A percentile compares a stretch with the other conserved stretches of the same genome.
Evolutionary conservation across 805 yeast species (phyloP).

Genomic region (Candida sanyiensis): DNA sequence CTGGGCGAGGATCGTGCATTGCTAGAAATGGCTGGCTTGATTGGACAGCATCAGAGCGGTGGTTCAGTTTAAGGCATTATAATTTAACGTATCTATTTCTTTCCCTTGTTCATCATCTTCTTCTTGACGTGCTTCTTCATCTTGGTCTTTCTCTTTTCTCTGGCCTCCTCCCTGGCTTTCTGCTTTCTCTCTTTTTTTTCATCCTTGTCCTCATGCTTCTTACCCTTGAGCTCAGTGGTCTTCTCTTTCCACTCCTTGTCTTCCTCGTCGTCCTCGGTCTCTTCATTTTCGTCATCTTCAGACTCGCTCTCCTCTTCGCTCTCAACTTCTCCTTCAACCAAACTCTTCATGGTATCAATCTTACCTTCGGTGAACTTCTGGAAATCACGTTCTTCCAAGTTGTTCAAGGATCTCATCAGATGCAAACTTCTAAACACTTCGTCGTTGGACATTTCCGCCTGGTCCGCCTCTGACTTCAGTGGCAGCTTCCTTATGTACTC

Average conservation of each 20-base stretch:
- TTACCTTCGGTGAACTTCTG: conserved; percentile 74
- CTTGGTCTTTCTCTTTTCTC: conserved; percentile 74
- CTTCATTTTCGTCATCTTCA: conserved; percentile 30
- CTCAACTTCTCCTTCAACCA: conserved; percentile 23
- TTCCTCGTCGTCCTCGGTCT: conserved; percentile 31
- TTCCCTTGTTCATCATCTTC: conserved; percentile 58
- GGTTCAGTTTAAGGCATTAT: conserved; percentile 35
- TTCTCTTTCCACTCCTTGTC: conserved; percentile 39
- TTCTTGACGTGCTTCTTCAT: conserved; percentile 81
- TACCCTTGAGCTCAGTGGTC: conserved; percentile 49
- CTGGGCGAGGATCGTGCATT: conserved; percentile 81
- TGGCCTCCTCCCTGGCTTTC: conserved; percentile 68
- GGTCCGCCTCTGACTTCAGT: conserved; percentile 44
- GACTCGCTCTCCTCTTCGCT: conserved; percentile 27
- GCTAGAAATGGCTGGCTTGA: conserved; percentile 73
- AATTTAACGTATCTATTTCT: conserved; percentile 24
- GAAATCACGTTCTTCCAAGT: conserved; percentile 87
- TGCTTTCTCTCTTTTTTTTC: conserved; percentile 69
- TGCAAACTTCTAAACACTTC: conserved; percentile 81
- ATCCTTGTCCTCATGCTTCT: conserved; percentile 75
- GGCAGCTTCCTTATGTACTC: conserved; percentile 49
- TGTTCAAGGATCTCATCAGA: conserved; percentile 70
- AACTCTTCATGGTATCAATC: conserved; percentile 65
- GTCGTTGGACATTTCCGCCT: conserved; percentile 62
- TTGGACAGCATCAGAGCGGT: conserved; percentile 45